phyloP scores from a whole-genome alignment of 2,329 filamentous ascomycete genomes.

The Thielaviopsis ethacetica region DNA sequence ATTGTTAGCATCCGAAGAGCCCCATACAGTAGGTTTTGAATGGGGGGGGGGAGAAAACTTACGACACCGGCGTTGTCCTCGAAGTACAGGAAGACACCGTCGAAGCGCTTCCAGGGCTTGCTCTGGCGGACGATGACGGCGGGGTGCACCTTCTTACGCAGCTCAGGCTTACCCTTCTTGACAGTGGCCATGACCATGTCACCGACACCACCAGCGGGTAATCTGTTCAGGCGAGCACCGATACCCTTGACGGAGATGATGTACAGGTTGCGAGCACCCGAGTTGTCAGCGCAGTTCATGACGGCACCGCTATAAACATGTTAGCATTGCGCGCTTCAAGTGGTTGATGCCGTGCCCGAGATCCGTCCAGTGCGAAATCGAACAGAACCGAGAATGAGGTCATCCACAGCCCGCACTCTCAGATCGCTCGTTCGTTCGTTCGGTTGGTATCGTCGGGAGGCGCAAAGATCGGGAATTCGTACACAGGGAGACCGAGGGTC shows the following conservation, averaged over 20 bases:
- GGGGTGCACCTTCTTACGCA: slow-evolving; percentile 99
- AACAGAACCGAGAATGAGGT: not conserved
- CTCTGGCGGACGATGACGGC: slow-evolving; percentile 96
- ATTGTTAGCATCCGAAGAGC: not conserved
- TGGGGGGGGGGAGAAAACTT: slow-evolving; percentile 29
- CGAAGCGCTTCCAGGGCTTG: slow-evolving; percentile 98
- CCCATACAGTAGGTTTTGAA: too few species aligned
- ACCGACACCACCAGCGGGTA: slow-evolving; percentile 92
- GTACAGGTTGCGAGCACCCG: slow-evolving; percentile 95
- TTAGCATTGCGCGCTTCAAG: slow-evolving; percentile 4
- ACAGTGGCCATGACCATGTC: slow-evolving; percentile 99
- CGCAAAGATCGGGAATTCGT: slow-evolving; percentile 28
- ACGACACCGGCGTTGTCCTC: slow-evolving; percentile 99
- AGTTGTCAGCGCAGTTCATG: slow-evolving; percentile 99
- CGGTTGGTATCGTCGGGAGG: not conserved
- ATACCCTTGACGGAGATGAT: slow-evolving; percentile 99
- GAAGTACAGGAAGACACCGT: slow-evolving; percentile 99
- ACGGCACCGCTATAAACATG: slow-evolving; percentile 62
- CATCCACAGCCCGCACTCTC: not conserved
- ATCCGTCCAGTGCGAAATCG: not conserved
- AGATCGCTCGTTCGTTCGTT: slow-evolving; percentile 6
- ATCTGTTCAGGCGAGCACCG: slow-evolving; percentile 91
- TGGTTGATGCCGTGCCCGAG: not conserved
- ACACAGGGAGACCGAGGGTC: slow-evolving; percentile 99
- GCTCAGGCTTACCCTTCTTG: slow-evolving; percentile 99